Percentiles rank a stretch among this genome's conserved stretches.
These are phyloP conservation scores for Exidia glandulosa DNA, from an alignment of 768 basidiomycete genomes.

Conservation along the genomic window DNA sequence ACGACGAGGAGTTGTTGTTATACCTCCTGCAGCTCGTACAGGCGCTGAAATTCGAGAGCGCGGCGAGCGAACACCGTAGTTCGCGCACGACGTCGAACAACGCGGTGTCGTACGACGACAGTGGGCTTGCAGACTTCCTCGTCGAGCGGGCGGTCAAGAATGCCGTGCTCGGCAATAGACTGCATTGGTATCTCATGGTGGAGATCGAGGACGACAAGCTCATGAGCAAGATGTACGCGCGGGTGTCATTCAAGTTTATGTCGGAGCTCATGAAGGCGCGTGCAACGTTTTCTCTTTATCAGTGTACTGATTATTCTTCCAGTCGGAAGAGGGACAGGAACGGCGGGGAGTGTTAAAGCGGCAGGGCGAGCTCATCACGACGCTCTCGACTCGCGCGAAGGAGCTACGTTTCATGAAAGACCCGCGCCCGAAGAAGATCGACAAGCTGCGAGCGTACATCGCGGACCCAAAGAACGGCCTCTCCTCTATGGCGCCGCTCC, in stretches of 20 bases:
- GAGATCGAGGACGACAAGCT: conserved; percentile 84
- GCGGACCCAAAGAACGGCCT: conserved; percentile 79
- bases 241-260: conserved; percentile 85
- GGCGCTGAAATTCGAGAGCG: conserved; percentile 91
- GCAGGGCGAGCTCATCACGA: conserved; percentile 82
- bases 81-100: conserved; percentile 54
- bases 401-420: conserved; percentile 88
- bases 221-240: conserved; percentile 79
- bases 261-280: conserved; percentile 75
- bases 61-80: conserved; percentile 55
- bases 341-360: conserved; percentile 82
- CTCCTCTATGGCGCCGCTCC: conserved; percentile 62
- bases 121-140: conserved; percentile 87
- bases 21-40: conserved; percentile 96
- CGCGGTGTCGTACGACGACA: conserved; percentile 80
- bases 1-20: conserved; percentile 92
- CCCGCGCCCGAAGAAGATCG: conserved; percentile 92
- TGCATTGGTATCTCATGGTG: conserved; percentile 98
- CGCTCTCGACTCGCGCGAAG: conserved; percentile 72
- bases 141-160: conserved; percentile 78
- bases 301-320: neutral
- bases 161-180: conserved; percentile 73
- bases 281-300: neutral
- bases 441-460: conserved; percentile 78
- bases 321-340: conserved; percentile 68